A percentile compares a stretch with the other conserved stretches of the same genome.
Evolutionary conservation across 352 stramenopile species (phyloP).

Genomic region (Globisporangium recalcitrans): DNA sequence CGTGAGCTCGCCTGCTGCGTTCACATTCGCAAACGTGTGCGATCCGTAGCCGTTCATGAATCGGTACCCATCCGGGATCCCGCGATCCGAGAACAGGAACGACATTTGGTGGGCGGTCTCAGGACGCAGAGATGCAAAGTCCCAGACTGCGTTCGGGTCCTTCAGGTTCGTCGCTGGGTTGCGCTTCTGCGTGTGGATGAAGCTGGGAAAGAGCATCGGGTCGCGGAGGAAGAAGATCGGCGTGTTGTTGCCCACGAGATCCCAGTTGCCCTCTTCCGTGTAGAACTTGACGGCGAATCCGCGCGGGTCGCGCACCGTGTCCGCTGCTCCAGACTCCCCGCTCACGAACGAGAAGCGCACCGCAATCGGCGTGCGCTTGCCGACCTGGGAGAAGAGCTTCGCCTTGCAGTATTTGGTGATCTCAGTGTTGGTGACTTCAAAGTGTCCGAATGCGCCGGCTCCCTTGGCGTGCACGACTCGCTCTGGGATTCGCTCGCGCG

Average conservation of each 20-base stretch:
- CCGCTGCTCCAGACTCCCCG: slow-evolving; percentile 70
- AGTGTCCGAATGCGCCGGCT: slow-evolving; percentile 88
- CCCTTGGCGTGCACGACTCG: slow-evolving; percentile 92
- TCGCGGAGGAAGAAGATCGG: slow-evolving; percentile 93
- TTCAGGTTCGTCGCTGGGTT: slow-evolving; percentile 84
- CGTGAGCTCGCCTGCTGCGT: slow-evolving; percentile 57
- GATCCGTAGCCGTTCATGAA: slow-evolving; percentile 92
- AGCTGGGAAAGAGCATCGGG: slow-evolving; percentile 88
- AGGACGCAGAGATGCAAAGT: slow-evolving; percentile 89
- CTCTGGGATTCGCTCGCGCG: slow-evolving; percentile 89
- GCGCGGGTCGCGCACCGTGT: slow-evolving; percentile 85
- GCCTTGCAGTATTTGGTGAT: slow-evolving; percentile 62
- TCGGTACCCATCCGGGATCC: slow-evolving; percentile 83
- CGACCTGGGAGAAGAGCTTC: slow-evolving; percentile 72
- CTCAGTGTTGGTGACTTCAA: slow-evolving; percentile 73
- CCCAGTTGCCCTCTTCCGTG: slow-evolving; percentile 92
- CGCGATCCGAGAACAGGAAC: slow-evolving; percentile 87
- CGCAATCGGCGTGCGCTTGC: slow-evolving; percentile 85
- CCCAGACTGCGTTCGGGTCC: slow-evolving; percentile 87
- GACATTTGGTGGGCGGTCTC: slow-evolving; percentile 88
- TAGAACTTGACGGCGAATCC: slow-evolving; percentile 94
- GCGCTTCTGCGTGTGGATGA: slow-evolving; percentile 93
- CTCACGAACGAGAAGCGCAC: slow-evolving; percentile 85
- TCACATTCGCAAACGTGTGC: slow-evolving; percentile 90
- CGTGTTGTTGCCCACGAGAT: slow-evolving; percentile 92